phyloP scores from a whole-genome alignment of 1,284 basidiomycete genomes.

The Wolfiporia cocos region DNA sequence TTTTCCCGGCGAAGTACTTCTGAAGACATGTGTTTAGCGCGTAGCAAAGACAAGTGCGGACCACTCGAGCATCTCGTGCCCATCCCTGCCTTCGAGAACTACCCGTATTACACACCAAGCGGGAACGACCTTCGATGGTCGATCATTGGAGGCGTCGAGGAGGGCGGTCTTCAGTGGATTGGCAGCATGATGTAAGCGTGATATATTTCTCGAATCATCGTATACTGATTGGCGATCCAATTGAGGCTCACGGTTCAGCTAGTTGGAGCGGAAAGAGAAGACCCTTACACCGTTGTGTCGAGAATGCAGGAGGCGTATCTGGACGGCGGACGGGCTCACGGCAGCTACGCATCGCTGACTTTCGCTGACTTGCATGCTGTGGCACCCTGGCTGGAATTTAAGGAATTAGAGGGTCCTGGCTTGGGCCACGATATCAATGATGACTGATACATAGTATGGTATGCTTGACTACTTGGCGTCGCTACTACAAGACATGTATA shows the following conservation, averaged over 20 bases:
- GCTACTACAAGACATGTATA: too few relatives aligned
- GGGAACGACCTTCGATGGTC: slow-evolving; percentile 64
- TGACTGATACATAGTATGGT: too few relatives aligned
- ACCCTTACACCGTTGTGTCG: slow-evolving; percentile 25
- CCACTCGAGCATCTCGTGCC: slow-evolving; percentile 53
- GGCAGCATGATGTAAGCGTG: slow-evolving; percentile 59
- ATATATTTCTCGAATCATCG: too few relatives aligned
- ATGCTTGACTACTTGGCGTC: too few relatives aligned
- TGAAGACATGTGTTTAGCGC: slow-evolving; percentile 5
- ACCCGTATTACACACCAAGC: slow-evolving; percentile 67
- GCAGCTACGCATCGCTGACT: slow-evolving; percentile 61
- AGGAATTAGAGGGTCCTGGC: slow-evolving; percentile 60
- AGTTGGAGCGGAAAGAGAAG: slow-evolving; percentile 35
- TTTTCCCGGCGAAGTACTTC: too few relatives aligned
- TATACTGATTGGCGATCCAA: too few relatives aligned
- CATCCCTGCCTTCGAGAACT: slow-evolving; percentile 44
- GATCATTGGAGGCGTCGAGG: slow-evolving; percentile 43
- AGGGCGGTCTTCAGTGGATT: slow-evolving; percentile 64
- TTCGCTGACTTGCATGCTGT: slow-evolving; percentile 64
- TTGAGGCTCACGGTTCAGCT: too few relatives aligned
- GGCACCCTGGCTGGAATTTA: slow-evolving; percentile 72
- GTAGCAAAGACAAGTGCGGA: slow-evolving; percentile 21
- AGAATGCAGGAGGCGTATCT: slow-evolving; percentile 45
- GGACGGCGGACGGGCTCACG: slow-evolving; percentile 39
- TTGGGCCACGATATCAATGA: slow-evolving; percentile 49